Conservation (phyloP, 2,329 filamentous ascomycete genomes). For the Chlorencoelia australis region DNA sequence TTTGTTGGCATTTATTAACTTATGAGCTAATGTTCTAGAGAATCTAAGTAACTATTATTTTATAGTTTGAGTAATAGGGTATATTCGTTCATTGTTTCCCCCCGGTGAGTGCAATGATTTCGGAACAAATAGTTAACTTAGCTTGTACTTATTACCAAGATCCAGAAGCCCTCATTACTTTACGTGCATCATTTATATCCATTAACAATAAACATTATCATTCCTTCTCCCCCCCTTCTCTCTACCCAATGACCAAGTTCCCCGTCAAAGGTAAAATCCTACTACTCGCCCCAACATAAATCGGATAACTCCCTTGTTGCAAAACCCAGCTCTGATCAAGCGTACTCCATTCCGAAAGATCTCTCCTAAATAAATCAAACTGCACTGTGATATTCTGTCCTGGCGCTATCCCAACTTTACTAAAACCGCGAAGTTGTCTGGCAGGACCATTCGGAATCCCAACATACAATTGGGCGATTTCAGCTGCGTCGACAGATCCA, state of each 20-base stretch:
- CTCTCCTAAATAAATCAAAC: constrained; percentile 47
- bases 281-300: constrained; percentile 5
- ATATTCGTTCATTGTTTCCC: too few relatives aligned
- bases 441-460: constrained; percentile 35
- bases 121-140: too few relatives aligned
- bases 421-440: constrained; percentile 52
- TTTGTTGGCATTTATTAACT: too few relatives aligned
- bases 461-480: constrained; percentile 25
- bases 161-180: too few relatives aligned
- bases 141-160: too few relatives aligned
- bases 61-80: too few relatives aligned
- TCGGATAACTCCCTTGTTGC: background rate
- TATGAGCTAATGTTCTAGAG: too few relatives aligned
- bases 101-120: too few relatives aligned
- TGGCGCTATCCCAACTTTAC: constrained; percentile 41
- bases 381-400: constrained; percentile 34
- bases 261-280: constrained; percentile 1
- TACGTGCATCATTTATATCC: background rate
- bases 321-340: constrained; percentile 43
- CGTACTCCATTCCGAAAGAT: constrained; percentile 56
- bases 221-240: background rate
- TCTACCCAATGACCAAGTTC: constrained; percentile 1
- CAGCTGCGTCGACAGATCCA: constrained; percentile 28
- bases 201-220: background rate
- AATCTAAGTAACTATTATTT: too few relatives aligned